A percentile compares a stretch with the other conserved stretches of the same genome.
Evolutionary conservation across 2,329 filamentous ascomycete species (phyloP).

Genomic region (Fusarium sp.): DNA sequence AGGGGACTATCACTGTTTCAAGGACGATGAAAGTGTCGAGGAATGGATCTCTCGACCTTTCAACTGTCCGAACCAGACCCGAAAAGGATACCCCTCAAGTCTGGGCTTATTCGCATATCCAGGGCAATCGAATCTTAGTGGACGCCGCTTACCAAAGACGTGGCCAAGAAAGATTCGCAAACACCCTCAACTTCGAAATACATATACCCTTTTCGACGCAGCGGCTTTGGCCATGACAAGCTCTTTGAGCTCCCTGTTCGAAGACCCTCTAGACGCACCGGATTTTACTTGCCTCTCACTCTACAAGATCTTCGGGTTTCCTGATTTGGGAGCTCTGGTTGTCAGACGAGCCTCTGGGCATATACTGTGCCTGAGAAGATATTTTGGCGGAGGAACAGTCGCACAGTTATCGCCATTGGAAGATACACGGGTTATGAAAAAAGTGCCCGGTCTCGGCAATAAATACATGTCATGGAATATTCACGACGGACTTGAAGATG

Average conservation of each 20-base stretch:
- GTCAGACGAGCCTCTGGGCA: slow-evolving; percentile 67
- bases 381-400: slow-evolving; percentile 77
- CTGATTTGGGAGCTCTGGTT: slow-evolving; percentile 71
- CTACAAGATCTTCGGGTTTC: slow-evolving; percentile 76
- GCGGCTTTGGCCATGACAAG: slow-evolving; percentile 73
- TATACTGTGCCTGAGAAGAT: slow-evolving; percentile 65
- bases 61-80: slow-evolving; percentile 28
- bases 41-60: slow-evolving; percentile 53
- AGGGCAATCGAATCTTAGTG: slow-evolving; percentile 77
- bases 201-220: slow-evolving; percentile 69
- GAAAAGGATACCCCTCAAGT: slow-evolving; percentile 31
- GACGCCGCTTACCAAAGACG: slow-evolving; percentile 67
- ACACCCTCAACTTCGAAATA: slow-evolving; percentile 37
- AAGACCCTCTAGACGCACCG: slow-evolving; percentile 61
- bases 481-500: slow-evolving; percentile 73
- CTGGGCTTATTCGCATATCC: slow-evolving; percentile 70
- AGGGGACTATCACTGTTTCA: slow-evolving; percentile 67
- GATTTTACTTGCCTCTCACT: slow-evolving; percentile 71
- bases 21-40: slow-evolving; percentile 64
- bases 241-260: slow-evolving; percentile 63
- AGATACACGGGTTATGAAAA: slow-evolving; percentile 51
- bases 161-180: slow-evolving; percentile 61
- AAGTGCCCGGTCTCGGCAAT: slow-evolving; percentile 52
- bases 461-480: slow-evolving; percentile 55
- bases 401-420: slow-evolving; percentile 58